Evolutionary conservation across 2,329 filamentous ascomycete species (phyloP).

Genomic region (Nannizzia gypsea): DNA sequence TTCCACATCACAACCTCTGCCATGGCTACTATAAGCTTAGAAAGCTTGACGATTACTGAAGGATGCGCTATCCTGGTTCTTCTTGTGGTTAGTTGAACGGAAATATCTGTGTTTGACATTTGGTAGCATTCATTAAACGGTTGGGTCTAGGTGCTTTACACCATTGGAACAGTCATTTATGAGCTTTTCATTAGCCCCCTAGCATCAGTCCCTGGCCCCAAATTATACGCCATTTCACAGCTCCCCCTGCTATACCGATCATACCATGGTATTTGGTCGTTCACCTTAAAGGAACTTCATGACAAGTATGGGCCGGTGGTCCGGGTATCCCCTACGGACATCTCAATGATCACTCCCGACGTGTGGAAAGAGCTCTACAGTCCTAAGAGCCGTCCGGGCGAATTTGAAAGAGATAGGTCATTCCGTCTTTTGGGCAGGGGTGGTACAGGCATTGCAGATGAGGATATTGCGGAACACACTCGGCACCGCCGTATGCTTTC

Average conservation of each 20-base stretch:
- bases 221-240: constrained; percentile 3
- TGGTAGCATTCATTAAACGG: neutral
- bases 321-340: constrained; percentile 29
- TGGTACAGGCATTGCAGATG: constrained; percentile 18
- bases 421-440: constrained; percentile 9
- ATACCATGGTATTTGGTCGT: constrained; percentile 1
- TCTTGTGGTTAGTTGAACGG: neutral
- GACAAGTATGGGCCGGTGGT: constrained; percentile 24
- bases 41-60: neutral
- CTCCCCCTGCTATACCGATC: constrained; percentile 1
- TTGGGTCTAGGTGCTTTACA: neutral
- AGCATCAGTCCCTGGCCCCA: constrained; percentile 8
- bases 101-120: too few relatives aligned
- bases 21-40: neutral
- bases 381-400: constrained; percentile 19
- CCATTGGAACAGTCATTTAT: neutral
- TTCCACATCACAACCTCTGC: neutral
- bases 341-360: constrained; percentile 24
- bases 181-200: constrained; percentile 10
- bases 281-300: constrained; percentile 1
- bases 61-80: neutral
- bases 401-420: constrained; percentile 16
- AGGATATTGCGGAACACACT: constrained; percentile 19
- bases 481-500: constrained; percentile 25
- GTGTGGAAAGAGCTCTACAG: constrained; percentile 30